Evolutionary conservation across 441 rosid species (phyloP).

Genomic region (Pelargonium cotyledonis): DNA sequence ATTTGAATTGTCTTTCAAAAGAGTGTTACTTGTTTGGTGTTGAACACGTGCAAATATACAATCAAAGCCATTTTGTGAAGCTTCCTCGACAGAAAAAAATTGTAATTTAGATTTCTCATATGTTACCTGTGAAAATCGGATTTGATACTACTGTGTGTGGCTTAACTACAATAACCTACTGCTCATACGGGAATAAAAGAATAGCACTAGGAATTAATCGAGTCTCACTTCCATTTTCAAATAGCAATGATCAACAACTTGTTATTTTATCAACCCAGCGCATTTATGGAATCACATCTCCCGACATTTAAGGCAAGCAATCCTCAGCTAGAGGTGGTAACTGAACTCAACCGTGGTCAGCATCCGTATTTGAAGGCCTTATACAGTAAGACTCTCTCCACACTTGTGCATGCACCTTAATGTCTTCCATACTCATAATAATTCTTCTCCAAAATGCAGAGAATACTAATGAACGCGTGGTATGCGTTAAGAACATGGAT

Average conservation of each 20-base stretch:
- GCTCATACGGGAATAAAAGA: too few relatives aligned
- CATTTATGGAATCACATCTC: constrained; percentile 74
- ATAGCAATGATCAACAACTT: background rate
- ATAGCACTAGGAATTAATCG: background rate
- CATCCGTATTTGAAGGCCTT: constrained; percentile 78
- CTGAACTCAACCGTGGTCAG: constrained; percentile 73
- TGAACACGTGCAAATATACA: background rate
- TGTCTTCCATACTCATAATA: background rate
- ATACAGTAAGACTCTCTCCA: constrained; percentile 43
- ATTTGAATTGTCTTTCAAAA: background rate
- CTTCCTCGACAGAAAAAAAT: background rate
- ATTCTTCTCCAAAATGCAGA: constrained; percentile 27
- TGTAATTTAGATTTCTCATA: too few relatives aligned
- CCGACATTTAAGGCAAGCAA: constrained; percentile 53
- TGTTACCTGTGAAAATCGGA: background rate
- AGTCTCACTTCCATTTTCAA: background rate
- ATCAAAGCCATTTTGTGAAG: background rate
- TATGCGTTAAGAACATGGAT: constrained; percentile 72
- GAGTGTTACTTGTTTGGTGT: background rate
- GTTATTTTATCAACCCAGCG: constrained; percentile 32
- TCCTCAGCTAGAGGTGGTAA: constrained; percentile 69
- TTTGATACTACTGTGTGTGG: too few relatives aligned
- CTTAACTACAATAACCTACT: too few relatives aligned
- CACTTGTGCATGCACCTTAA: background rate
- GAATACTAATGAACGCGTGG: constrained; percentile 68